Percentiles rank a stretch among this genome's conserved stretches.
Evolutionary conservation across 2,329 filamentous ascomycete genomes (phyloP).

Genomic region (Dactylella cylindrospora): DNA sequence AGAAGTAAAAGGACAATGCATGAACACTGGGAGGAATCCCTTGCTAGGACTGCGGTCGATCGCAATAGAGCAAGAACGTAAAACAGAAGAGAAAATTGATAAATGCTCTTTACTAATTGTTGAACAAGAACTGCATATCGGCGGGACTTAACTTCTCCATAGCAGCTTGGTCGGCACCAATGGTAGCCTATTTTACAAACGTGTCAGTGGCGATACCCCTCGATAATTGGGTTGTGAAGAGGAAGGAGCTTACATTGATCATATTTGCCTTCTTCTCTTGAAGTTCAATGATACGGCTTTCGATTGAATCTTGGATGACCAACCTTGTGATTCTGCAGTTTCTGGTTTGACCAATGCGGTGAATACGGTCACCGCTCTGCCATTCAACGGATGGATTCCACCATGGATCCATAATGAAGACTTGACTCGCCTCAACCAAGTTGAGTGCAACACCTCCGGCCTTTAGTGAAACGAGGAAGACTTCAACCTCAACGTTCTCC

Average conservation of each 20-base stretch:
- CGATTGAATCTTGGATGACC: conserved; percentile 95
- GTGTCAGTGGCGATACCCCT: background rate
- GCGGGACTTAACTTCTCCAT: conserved; percentile 88
- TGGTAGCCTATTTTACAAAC: conserved; percentile 63
- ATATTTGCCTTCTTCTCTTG: conserved; percentile 99
- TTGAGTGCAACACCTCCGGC: conserved; percentile 95
- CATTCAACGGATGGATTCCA: conserved; percentile 99
- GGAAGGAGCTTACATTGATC: conserved; percentile 64
- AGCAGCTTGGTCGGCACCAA: conserved; percentile 87
- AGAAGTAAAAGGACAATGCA: no score
- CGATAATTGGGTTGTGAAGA: background rate
- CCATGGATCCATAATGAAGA: conserved; percentile 98
- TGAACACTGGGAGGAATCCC: no score
- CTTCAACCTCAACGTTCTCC: conserved; percentile 89
- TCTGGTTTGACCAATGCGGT: conserved; percentile 91
- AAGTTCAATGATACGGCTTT: conserved; percentile 89
- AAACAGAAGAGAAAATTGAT: no score
- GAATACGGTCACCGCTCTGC: conserved; percentile 92
- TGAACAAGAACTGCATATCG: conserved; percentile 94
- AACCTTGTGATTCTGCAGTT: conserved; percentile 92
- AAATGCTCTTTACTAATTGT: conserved; percentile 39
- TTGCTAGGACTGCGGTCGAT: no score
- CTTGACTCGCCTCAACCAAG: conserved; percentile 86
- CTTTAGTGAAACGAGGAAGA: conserved; percentile 93
- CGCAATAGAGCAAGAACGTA: no score